These are phyloP conservation scores for Lanmaoa pseudosensibilis DNA, from an alignment of 768 basidiomycete genomes.

Conservation along the genomic window DNA sequence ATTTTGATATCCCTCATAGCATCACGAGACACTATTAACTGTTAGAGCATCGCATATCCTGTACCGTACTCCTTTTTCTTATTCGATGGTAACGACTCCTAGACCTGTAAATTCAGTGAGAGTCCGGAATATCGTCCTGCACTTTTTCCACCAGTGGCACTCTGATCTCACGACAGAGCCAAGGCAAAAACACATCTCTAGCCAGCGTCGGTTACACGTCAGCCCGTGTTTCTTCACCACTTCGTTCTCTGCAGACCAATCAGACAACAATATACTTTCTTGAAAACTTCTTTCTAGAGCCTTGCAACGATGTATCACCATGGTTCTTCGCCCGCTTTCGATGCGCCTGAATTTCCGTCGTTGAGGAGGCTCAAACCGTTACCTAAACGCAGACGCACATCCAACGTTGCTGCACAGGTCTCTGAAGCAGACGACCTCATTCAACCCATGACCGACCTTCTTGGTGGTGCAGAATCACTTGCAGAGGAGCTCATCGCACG, in stretches of 20 bases:
- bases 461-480: conserved; percentile 45
- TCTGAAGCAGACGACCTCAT: conserved; percentile 30
- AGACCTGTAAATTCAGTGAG: conserved; percentile 10
- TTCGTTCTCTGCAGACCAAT: conserved; percentile 15
- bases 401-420: conserved; percentile 30
- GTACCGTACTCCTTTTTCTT: conserved; percentile 39
- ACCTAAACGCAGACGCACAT: conserved; percentile 70
- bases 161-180: conserved; percentile 19
- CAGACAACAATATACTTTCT: conserved; percentile 16
- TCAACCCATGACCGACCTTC: conserved; percentile 34
- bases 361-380: conserved; percentile 73
- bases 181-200: background rate
- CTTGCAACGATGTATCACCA: conserved; percentile 47
- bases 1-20: conserved; percentile 38
- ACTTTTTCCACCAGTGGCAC: conserved; percentile 9
- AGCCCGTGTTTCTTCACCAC: conserved; percentile 26
- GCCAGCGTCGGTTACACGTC: conserved; percentile 28
- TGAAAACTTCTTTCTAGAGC: conserved; percentile 11
- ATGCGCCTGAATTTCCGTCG: conserved; percentile 61
- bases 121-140: background rate
- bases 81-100: conserved; percentile 21
- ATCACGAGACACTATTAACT: conserved; percentile 63
- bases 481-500: conserved; percentile 60
- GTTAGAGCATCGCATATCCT: conserved; percentile 67
- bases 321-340: conserved; percentile 59